Evolutionary conservation across 2,329 filamentous ascomycete species (phyloP).

Genomic region (Paecilomyces formosus): DNA sequence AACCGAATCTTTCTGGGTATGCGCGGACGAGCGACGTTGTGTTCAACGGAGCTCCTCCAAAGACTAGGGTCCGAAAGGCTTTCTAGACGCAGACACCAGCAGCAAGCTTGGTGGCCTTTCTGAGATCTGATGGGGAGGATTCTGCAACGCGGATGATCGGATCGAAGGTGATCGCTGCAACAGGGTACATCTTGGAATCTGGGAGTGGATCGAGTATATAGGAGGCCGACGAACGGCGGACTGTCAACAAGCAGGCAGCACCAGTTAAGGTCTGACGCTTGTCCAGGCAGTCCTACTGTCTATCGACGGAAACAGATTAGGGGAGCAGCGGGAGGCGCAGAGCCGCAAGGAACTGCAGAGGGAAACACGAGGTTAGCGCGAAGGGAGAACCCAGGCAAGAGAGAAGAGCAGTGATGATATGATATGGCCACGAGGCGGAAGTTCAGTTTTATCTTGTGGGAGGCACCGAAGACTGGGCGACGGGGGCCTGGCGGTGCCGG

Average conservation of each 20-base stretch:
- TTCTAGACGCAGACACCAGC: conserved; percentile 20
- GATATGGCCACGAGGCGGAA: neutral
- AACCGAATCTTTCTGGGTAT: conserved; percentile 8
- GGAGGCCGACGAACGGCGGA: conserved; percentile 21
- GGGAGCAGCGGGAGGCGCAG: neutral
- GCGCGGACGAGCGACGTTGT: conserved; percentile 7
- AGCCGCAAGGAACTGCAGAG: neutral
- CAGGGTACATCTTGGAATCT: conserved; percentile 33
- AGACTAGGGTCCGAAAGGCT: conserved; percentile 6
- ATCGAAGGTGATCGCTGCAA: conserved; percentile 21
- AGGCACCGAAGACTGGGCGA: neutral
- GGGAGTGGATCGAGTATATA: conserved; percentile 12
- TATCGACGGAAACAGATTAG: conserved; percentile 1
- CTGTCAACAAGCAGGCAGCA: conserved; percentile 26
- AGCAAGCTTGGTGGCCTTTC: conserved; percentile 18
- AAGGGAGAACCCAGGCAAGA: neutral
- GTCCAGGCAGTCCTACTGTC: conserved; percentile 7
- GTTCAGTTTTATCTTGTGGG: neutral
- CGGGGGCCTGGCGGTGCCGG: neutral
- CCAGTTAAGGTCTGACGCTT: conserved; percentile 8
- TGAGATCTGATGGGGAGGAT: conserved; percentile 23
- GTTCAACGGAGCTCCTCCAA: conserved; percentile 8
- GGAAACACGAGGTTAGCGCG: neutral
- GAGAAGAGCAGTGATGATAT: neutral
- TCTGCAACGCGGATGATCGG: conserved; percentile 31